Evolutionary conservation across 192 early-diverging fungal genomes (phyloP).

Genomic region (Coemansia sp.): DNA sequence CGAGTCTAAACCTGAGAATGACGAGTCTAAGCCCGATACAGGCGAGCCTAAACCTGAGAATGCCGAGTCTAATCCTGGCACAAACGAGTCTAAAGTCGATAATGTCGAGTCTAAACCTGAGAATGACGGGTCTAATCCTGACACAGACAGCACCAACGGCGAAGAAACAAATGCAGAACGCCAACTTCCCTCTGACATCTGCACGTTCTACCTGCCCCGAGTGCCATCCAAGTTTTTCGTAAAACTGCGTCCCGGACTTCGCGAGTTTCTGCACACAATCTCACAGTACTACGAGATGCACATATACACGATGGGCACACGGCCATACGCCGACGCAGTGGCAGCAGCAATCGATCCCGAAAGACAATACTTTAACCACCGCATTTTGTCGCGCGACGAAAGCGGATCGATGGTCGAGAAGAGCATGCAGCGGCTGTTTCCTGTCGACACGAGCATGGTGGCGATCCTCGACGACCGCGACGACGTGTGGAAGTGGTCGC

Average conservation of each 20-base stretch:
- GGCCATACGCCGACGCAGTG: constrained; percentile 88
- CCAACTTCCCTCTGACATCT: constrained; percentile 63
- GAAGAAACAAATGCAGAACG: constrained; percentile 2
- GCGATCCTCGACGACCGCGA: constrained; percentile 93
- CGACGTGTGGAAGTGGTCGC: constrained; percentile 92
- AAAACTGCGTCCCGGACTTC: constrained; percentile 84
- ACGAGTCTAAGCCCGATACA: neutral
- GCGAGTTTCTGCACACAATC: constrained; percentile 72
- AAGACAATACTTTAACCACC: constrained; percentile 72
- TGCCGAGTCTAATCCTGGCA: neutral
- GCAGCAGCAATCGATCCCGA: constrained; percentile 86
- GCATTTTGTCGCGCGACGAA: constrained; percentile 92
- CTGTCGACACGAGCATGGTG: constrained; percentile 94
- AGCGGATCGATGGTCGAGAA: constrained; percentile 82
- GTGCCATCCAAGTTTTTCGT: constrained; percentile 75
- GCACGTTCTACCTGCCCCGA: constrained; percentile 67
- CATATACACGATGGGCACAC: constrained; percentile 98
- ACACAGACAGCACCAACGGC: neutral
- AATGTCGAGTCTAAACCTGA: neutral
- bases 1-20: neutral
- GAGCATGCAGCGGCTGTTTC: constrained; percentile 83
- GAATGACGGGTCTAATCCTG: neutral
- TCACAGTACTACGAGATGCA: constrained; percentile 86
- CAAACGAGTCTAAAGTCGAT: neutral
- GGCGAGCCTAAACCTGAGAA: neutral